Conservation (phyloP, 1,139 yeast species). For the Hemisphaericaspora xylofermentans region DNA sequence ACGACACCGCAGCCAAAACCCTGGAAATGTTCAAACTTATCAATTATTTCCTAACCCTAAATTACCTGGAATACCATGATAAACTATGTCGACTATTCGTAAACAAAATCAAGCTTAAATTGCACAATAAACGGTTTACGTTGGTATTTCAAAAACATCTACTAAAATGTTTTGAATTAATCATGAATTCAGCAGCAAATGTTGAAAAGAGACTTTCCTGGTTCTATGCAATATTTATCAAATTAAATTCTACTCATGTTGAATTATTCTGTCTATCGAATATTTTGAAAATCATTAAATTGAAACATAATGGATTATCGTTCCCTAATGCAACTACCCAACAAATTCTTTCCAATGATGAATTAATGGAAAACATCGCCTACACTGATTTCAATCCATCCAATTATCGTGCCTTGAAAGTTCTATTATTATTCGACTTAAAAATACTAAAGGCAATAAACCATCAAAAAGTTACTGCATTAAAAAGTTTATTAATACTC, state of each 20-base stretch:
- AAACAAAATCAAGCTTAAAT: conserved; percentile 1
- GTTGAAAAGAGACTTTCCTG: conserved; percentile 5
- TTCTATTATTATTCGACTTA: conserved; percentile 7
- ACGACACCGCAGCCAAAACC: not conserved
- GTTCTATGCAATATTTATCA: conserved; percentile 11
- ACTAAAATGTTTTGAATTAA: conserved; percentile 8
- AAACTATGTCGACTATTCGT: conserved; percentile 8
- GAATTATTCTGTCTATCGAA: conserved; percentile 12
- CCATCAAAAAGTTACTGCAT: conserved; percentile 3
- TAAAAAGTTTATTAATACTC: conserved; percentile 12
- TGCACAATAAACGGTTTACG: conserved; percentile 3
- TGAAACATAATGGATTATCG: not conserved
- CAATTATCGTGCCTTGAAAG: not conserved
- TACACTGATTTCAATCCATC: conserved; percentile 4
- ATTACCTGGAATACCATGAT: conserved; percentile 8
- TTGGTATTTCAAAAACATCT: conserved; percentile 6
- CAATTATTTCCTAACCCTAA: conserved; percentile 9
- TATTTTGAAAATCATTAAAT: conserved; percentile 6
- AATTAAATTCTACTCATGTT: conserved; percentile 6
- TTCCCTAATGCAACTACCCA: conserved; percentile 1
- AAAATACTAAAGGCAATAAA: conserved; percentile 7
- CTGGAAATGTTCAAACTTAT: conserved; percentile 7
- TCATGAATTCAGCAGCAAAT: conserved; percentile 1
- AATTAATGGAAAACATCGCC: not conserved
- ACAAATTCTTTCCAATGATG: not conserved